A percentile compares a stretch with the other conserved stretches of the same genome.
phyloP scores from a whole-genome alignment of 306 rosid species.

The Luffa acutangula region DNA sequence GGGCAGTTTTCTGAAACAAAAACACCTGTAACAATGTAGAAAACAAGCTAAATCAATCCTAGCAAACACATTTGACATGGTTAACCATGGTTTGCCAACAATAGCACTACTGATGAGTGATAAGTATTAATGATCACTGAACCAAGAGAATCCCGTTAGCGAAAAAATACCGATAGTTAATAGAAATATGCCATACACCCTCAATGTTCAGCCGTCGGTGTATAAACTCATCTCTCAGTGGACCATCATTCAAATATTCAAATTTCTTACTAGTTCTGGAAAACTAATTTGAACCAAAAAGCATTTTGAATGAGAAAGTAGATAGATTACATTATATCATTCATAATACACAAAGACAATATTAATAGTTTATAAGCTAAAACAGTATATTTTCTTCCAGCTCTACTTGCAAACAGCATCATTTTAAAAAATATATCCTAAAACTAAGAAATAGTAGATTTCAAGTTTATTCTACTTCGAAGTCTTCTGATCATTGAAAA shows the following conservation, averaged over 20 bases:
- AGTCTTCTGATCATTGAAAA: too few relatives aligned
- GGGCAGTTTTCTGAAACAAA: conserved; percentile 85
- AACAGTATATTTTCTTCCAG: too few relatives aligned
- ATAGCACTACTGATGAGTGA: not conserved
- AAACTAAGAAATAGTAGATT: too few relatives aligned
- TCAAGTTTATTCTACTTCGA: too few relatives aligned
- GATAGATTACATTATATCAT: too few relatives aligned
- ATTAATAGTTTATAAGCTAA: too few relatives aligned
- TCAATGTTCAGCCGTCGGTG: not conserved
- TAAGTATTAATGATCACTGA: not conserved
- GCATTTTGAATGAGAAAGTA: too few relatives aligned
- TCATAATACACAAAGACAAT: too few relatives aligned
- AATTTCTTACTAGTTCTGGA: too few relatives aligned
- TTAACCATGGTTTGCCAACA: not conserved
- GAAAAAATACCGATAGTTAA: not conserved
- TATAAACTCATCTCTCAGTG: not conserved
- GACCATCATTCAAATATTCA: not conserved
- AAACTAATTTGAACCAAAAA: too few relatives aligned
- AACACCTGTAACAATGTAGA: conserved; percentile 46
- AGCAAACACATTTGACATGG: not conserved
- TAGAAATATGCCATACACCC: not conserved
- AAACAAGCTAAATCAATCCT: not conserved
- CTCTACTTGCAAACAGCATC: too few relatives aligned
- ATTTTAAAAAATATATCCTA: too few relatives aligned
- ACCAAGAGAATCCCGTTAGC: not conserved